Percentiles rank a stretch among this genome's conserved stretches.
Evolutionary conservation across 2,329 filamentous ascomycete genomes (phyloP).

Genomic region (Pseudovirgaria hyperparasitica): DNA sequence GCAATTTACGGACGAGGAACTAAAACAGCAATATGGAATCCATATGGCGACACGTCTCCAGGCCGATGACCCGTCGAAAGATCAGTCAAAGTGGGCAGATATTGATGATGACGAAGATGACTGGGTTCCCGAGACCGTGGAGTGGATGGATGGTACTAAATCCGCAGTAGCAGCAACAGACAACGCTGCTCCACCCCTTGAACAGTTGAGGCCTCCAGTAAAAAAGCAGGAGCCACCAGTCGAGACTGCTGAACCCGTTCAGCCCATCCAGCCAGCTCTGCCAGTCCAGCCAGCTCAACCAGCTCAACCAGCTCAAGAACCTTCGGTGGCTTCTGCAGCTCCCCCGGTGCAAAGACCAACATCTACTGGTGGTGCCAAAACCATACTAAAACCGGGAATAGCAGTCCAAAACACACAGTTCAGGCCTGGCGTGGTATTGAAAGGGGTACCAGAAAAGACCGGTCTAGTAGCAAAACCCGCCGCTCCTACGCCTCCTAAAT

Average conservation of each 20-base stretch:
- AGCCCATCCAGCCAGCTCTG: no score
- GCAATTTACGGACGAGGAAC: constrained; percentile 75
- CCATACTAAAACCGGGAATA: constrained; percentile 36
- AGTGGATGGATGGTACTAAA: constrained; percentile 82
- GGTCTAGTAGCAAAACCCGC: constrained; percentile 62
- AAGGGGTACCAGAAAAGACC: constrained; percentile 56
- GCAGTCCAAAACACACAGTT: constrained; percentile 18
- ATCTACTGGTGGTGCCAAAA: constrained; percentile 28
- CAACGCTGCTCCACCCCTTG: constrained; percentile 16
- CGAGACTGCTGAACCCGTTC: constrained; percentile 12
- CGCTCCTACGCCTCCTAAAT: constrained; percentile 62
- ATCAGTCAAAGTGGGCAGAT: constrained; percentile 80
- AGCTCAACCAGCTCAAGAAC: no score
- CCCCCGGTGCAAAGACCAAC: constrained; percentile 21
- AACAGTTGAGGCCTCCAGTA: constrained; percentile 14
- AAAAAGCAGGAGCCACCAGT: constrained; percentile 18
- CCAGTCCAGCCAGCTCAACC: no score
- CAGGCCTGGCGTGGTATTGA: constrained; percentile 47
- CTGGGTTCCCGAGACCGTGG: constrained; percentile 73
- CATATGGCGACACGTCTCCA: constrained; percentile 71
- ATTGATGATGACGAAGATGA: constrained; percentile 83
- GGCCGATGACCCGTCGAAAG: constrained; percentile 57
- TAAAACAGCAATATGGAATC: constrained; percentile 73
- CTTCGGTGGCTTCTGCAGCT: constrained; percentile 4
- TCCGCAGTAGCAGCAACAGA: constrained; percentile 53